A percentile compares a stretch with the other conserved stretches of the same genome.
Conservation (phyloP, 2,329 filamentous ascomycete species). For the Harringtonia aguacate region DNA sequence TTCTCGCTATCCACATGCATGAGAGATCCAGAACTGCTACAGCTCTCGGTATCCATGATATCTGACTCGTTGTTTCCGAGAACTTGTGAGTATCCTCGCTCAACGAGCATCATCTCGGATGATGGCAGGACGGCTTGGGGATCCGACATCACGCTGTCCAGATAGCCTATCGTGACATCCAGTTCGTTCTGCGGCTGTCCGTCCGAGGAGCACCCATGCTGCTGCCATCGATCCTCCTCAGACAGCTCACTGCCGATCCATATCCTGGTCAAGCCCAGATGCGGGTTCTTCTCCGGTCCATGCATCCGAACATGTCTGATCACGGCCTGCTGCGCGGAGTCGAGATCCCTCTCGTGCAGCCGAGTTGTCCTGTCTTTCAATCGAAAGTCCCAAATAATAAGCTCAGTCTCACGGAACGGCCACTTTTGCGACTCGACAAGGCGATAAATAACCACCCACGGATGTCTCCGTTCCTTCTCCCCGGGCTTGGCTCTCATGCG, state of each 20-base stretch:
- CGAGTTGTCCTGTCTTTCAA: constrained; percentile 14
- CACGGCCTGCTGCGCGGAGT: constrained; percentile 32
- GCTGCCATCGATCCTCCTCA: constrained; percentile 5
- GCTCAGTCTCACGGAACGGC: constrained; percentile 26
- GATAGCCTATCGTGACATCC: constrained; percentile 29
- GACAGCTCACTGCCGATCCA: constrained; percentile 32
- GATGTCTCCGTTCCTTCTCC: constrained; percentile 22
- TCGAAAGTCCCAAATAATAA: constrained; percentile 44
- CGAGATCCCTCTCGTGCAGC: constrained; percentile 25
- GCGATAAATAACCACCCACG: constrained; percentile 41
- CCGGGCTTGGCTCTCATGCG: constrained; percentile 13
- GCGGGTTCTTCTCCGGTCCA: constrained; percentile 18
- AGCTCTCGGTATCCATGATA: no score
- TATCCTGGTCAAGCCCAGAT: constrained; percentile 25
- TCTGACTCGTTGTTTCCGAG: background rate
- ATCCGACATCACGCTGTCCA: constrained; percentile 22
- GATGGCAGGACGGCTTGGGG: constrained; percentile 26
- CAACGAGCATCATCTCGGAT: constrained; percentile 14
- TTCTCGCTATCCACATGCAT: background rate
- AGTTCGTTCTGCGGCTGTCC: constrained; percentile 20
- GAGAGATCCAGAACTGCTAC: background rate
- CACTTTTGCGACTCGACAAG: constrained; percentile 25
- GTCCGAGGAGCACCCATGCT: background rate
- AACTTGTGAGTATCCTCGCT: constrained; percentile 28
- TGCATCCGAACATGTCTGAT: constrained; percentile 25